A percentile compares a stretch with the other conserved stretches of the same genome.
Evolutionary conservation across 2,329 filamentous ascomycete genomes (phyloP).

Genomic region (Diplodia sapinea): DNA sequence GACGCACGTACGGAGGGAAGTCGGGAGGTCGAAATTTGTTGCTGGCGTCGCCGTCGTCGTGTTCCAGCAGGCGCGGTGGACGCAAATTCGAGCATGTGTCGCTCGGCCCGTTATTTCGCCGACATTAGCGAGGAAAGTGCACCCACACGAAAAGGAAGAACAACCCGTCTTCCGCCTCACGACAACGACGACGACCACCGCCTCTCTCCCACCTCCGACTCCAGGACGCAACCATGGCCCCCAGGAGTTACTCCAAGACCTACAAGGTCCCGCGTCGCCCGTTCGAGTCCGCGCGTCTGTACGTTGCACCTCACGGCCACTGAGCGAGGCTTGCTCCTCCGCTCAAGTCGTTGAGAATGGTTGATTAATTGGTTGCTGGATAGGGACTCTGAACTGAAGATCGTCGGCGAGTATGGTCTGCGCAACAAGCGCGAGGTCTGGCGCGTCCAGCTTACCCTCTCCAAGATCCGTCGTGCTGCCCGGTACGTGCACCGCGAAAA

Average conservation of each 20-base stretch:
- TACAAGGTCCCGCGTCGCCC: constrained; percentile 98
- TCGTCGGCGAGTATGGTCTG: constrained; percentile 99
- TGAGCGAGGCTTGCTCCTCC: constrained; percentile 95
- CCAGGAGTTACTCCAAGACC: constrained; percentile 93
- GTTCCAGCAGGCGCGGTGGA: not conserved
- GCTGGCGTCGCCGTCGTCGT: constrained; percentile 29
- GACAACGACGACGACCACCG: constrained; percentile 41
- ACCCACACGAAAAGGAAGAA: not conserved
- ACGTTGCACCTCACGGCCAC: constrained; percentile 86
- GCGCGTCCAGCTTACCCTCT: constrained; percentile 98
- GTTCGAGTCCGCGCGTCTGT: constrained; percentile 99
- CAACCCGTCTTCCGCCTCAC: constrained; percentile 33
- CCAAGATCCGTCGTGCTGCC: constrained; percentile 99
- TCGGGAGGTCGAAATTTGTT: constrained; percentile 24
- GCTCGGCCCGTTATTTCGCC: not conserved
- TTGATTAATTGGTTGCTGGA: constrained; percentile 66
- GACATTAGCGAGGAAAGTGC: not conserved
- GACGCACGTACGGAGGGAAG: constrained; percentile 24
- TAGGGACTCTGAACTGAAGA: constrained; percentile 99
- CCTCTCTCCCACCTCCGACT: constrained; percentile 11
- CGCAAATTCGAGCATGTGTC: no score
- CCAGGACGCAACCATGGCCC: constrained; percentile 46
- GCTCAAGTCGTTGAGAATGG: constrained; percentile 85
- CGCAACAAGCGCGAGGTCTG: constrained; percentile 99
- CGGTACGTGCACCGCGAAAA: constrained; percentile 69